Conservation (phyloP, 371 early-diverging fungal species). For the Nematocida ausubeli region DNA sequence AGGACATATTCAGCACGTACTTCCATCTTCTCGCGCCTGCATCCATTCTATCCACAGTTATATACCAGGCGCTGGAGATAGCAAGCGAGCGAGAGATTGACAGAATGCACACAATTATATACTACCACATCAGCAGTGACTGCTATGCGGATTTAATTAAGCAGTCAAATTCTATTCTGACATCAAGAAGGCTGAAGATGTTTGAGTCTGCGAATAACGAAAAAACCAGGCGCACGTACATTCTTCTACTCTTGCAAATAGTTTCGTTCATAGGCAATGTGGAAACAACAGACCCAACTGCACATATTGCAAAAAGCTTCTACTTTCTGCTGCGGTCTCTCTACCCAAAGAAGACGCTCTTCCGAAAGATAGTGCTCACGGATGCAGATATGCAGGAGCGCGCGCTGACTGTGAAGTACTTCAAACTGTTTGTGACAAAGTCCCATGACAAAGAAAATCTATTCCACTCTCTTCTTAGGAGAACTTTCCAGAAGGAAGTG, state of each 20-base stretch:
- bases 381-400: slow-evolving; percentile 42
- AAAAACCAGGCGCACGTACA: slow-evolving; percentile 2
- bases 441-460: slow-evolving; percentile 51
- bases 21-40: slow-evolving; percentile 29
- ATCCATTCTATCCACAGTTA: not conserved
- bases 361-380: slow-evolving; percentile 24
- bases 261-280: slow-evolving; percentile 23
- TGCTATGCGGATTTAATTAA: slow-evolving; percentile 40
- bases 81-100: slow-evolving; percentile 41
- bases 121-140: slow-evolving; percentile 12
- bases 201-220: slow-evolving; percentile 40
- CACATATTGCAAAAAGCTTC: slow-evolving; percentile 46
- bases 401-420: slow-evolving; percentile 44
- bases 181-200: slow-evolving; percentile 1
- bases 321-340: slow-evolving; percentile 49
- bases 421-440: slow-evolving; percentile 45
- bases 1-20: slow-evolving; percentile 47
- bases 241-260: slow-evolving; percentile 40
- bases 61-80: slow-evolving; percentile 35
- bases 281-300: slow-evolving; percentile 14
- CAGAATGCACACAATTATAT: slow-evolving; percentile 37
- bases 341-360: slow-evolving; percentile 48
- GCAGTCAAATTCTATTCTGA: slow-evolving; percentile 39
- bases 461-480: slow-evolving; percentile 46
- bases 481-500: slow-evolving; percentile 47